Percentiles rank a stretch among this genome's conserved stretches.
phyloP scores from a whole-genome alignment of 768 basidiomycete species.

The Tricholoma bakamatsutake region DNA sequence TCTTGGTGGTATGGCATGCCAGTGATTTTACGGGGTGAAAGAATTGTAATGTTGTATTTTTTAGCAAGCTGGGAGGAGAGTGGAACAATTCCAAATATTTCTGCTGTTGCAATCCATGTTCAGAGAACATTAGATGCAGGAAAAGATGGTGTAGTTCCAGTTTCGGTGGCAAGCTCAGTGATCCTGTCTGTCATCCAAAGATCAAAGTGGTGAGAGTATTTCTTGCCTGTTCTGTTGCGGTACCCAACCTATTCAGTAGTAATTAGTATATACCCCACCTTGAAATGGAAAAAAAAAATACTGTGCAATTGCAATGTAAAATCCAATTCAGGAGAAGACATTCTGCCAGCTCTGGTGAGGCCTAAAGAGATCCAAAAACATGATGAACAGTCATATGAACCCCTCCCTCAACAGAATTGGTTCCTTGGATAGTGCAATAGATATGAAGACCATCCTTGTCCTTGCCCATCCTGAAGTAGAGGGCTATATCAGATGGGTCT shows the following conservation, averaged over 20 bases:
- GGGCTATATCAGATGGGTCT: slow-evolving; percentile 11
- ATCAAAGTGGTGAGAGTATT: neutral
- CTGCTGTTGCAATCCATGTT: neutral
- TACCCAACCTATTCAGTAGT: neutral
- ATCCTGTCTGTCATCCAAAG: neutral
- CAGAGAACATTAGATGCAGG: neutral
- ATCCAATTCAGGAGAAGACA: neutral
- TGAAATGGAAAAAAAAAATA: neutral
- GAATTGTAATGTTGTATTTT: neutral
- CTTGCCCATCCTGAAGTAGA: slow-evolving; percentile 9
- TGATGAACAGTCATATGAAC: slow-evolving; percentile 14
- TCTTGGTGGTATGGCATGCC: neutral
- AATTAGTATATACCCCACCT: neutral
- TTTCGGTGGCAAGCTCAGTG: neutral
- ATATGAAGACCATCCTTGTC: slow-evolving; percentile 13
- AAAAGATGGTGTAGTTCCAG: neutral
- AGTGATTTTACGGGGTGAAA: neutral
- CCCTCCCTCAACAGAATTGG: slow-evolving; percentile 20
- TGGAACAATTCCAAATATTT: neutral
- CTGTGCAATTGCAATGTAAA: neutral
- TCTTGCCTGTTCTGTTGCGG: neutral
- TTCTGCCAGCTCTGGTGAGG: slow-evolving; percentile 15
- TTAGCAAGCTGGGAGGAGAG: neutral
- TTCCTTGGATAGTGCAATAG: slow-evolving; percentile 14
- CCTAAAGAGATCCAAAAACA: slow-evolving; percentile 19